Evolutionary conservation across 352 stramenopile genomes (phyloP).

Genomic region (Pythium dissotocum): DNA sequence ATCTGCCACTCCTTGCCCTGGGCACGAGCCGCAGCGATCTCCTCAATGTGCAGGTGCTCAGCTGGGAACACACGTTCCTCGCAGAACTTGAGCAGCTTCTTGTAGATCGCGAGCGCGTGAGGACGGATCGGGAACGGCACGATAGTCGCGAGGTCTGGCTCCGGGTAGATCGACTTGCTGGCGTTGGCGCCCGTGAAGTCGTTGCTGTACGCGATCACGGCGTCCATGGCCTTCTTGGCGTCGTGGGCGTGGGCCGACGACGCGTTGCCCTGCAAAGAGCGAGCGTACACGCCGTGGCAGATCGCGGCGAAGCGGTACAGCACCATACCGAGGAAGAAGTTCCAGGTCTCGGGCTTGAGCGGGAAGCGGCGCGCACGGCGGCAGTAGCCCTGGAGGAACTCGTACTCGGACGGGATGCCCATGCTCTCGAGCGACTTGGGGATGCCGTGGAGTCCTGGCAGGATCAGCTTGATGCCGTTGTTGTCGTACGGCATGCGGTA

Average conservation of each 20-base stretch:
- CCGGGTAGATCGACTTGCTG: slow-evolving; percentile 43
- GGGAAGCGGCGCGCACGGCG: slow-evolving; percentile 52
- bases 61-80: slow-evolving; percentile 88
- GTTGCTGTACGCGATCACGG: slow-evolving; percentile 50
- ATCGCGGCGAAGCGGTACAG: slow-evolving; percentile 81
- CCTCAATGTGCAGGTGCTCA: slow-evolving; percentile 84
- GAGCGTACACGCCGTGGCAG: slow-evolving; percentile 78
- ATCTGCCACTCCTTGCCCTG: slow-evolving; percentile 73
- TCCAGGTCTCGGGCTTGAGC: slow-evolving; percentile 57
- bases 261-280: slow-evolving; percentile 73
- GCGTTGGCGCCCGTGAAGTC: slow-evolving; percentile 33
- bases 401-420: slow-evolving; percentile 63
- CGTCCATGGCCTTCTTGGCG: slow-evolving; percentile 69
- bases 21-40: slow-evolving; percentile 57
- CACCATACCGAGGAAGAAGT: slow-evolving; percentile 74
- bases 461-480: slow-evolving; percentile 51
- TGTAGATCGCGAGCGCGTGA: slow-evolving; percentile 77
- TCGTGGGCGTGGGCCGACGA: slow-evolving; percentile 72
- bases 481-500: slow-evolving; percentile 48
- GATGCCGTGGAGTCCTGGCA: slow-evolving; percentile 47
- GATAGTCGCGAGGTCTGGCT: slow-evolving; percentile 51
- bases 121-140: slow-evolving; percentile 77
- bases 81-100: slow-evolving; percentile 88
- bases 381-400: slow-evolving; percentile 64
- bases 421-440: slow-evolving; percentile 43